A percentile compares a stretch with the other conserved stretches of the same genome.
Evolutionary conservation across 805 yeast species (phyloP).

Genomic region (Kodamaea laetipori): DNA sequence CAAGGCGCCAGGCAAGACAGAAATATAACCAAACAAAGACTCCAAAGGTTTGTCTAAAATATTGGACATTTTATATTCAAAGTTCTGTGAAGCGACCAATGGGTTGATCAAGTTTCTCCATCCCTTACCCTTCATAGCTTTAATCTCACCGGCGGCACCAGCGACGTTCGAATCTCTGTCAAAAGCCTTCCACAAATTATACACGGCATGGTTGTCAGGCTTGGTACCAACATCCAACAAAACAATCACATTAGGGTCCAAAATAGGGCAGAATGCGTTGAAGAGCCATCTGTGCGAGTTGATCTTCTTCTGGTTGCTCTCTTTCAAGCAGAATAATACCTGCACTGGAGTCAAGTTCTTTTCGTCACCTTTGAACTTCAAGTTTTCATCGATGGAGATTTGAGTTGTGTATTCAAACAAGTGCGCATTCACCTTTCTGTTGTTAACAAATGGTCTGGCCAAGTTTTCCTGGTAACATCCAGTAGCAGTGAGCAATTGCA

Average conservation of each 20-base stretch:
- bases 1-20: constrained; percentile 93
- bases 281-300: constrained; percentile 98
- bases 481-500: constrained; percentile 88
- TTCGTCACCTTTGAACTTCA: constrained; percentile 88
- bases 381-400: constrained; percentile 83
- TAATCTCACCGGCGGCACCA: constrained; percentile 98
- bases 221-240: constrained; percentile 96
- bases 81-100: constrained; percentile 92
- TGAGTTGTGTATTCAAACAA: constrained; percentile 96
- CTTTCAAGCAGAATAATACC: constrained; percentile 88
- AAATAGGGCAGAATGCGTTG: constrained; percentile 88
- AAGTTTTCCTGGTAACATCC: constrained; percentile 98
- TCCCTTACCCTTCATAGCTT: constrained; percentile 89
- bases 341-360: constrained; percentile 94
- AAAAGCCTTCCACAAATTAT: constrained; percentile 96
- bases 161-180: constrained; percentile 96
- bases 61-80: constrained; percentile 96
- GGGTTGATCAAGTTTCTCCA: constrained; percentile 85
- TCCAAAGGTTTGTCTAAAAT: constrained; percentile 93
- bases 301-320: constrained; percentile 87
- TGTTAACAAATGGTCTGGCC: constrained; percentile 91
- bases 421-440: constrained; percentile 89
- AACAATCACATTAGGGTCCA: constrained; percentile 89
- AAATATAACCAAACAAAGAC: constrained; percentile 87
- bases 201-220: constrained; percentile 85